Conservation (phyloP, 331 rosid species). For the Quercus lobata region DNA sequence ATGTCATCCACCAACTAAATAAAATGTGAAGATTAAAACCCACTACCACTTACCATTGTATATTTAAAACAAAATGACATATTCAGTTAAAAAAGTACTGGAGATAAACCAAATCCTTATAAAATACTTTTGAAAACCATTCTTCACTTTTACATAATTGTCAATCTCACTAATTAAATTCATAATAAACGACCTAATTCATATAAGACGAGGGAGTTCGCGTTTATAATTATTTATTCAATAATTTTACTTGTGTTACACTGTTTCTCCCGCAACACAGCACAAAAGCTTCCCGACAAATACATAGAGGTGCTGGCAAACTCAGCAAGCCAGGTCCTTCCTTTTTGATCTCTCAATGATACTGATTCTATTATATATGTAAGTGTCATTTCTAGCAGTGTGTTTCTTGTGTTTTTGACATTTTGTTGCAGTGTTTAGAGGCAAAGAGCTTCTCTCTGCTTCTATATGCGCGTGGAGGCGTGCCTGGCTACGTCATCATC, state of each 20-base stretch:
- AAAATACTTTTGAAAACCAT: rapidly evolving
- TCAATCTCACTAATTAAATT: too few species aligned
- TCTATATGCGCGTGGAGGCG: conserved; percentile 33
- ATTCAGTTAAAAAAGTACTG: too few species aligned
- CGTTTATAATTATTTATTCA: too few species aligned
- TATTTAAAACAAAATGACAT: too few species aligned
- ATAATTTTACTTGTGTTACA: neutral
- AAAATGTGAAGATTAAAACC: too few species aligned
- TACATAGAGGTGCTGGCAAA: neutral
- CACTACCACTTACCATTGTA: too few species aligned
- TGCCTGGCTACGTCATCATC: conserved; percentile 51
- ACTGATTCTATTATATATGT: neutral
- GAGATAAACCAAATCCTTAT: too few species aligned
- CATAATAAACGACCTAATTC: rapidly evolving
- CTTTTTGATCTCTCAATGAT: neutral
- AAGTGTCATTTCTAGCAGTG: neutral
- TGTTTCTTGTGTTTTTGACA: neutral
- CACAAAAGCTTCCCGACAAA: conserved; percentile 1
- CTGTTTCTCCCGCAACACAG: neutral
- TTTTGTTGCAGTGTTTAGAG: neutral
- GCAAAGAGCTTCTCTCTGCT: neutral
- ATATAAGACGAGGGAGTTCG: rapidly evolving
- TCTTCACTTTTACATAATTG: rapidly evolving
- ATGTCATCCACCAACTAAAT: too few species aligned
- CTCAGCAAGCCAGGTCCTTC: neutral